Evolutionary conservation across 2,329 filamentous ascomycete genomes (phyloP), one percentile per base, ranked within the genome.

Genomic region (Pseudocercospora pini-densiflorae): DNA sequence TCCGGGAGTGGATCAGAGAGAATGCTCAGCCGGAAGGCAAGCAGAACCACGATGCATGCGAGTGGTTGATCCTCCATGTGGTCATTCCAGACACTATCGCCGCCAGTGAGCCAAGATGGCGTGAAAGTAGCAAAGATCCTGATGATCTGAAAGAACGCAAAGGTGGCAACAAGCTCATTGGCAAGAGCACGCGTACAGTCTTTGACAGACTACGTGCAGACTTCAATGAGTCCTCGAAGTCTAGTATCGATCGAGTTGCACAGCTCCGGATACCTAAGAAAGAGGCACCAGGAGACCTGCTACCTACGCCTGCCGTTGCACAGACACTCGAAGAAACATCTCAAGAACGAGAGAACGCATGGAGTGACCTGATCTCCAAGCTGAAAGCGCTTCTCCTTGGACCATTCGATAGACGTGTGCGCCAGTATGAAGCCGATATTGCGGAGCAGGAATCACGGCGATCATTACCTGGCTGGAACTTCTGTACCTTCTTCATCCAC

Each of bases 401-500:
- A 5, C 97, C 94, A 1, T 99, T 99, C 76, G 94, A 98, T 80
- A 85, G 90, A 72, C 88, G 95, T 8, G 95, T 99, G 1, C 89
- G 88, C 21, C 94, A 98, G 74, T 99, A 99, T 77, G 95, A 99
- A 79, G 94, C 97, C 66, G 95, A 99, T 72, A 97, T 99, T 72
- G 91, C 92, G 69, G 95, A 97, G 78, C 95, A 94, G 75, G 94
- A 98, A 73, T 87, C 90, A 0, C 94, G 98, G 77, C 87, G 94
- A 55, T 89, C 85, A 36, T 81, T 99, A 19, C 95, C 95, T 0
- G 95, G 95, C 0, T 99, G 95, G 95, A 99, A 99, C 76, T 99
- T 99, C 77, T 98, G 95, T 79, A 99, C 95, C 0, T 99, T 99
- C 77, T 99, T 99, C 77, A 94, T 99, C 16, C 85, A 99, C 8